A percentile compares a stretch with the other conserved stretches of the same genome.
phyloP scores from a whole-genome alignment of 306 rosid genomes.

The Chamaecrista fasciculata region DNA sequence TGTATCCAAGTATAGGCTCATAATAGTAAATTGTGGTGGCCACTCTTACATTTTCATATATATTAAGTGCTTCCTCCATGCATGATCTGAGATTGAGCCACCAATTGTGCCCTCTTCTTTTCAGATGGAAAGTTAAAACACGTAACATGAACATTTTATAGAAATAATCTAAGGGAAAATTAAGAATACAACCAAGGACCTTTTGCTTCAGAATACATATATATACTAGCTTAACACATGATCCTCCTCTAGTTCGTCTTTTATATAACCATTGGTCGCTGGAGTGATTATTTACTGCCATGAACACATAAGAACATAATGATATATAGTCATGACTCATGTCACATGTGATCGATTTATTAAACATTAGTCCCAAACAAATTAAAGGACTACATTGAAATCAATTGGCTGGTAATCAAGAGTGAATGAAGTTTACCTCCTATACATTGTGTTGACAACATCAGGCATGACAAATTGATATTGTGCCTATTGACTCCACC shows the following conservation, averaged over 20 bases:
- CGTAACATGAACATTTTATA: not conserved
- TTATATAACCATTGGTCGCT: not conserved
- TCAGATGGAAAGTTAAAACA: conserved; percentile 45
- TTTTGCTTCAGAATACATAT: not conserved
- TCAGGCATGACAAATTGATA: conserved; percentile 62
- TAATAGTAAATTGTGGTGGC: not conserved
- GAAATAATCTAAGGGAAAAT: not conserved
- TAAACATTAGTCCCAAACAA: not conserved
- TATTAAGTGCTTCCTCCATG: conserved; percentile 60
- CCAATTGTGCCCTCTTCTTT: conserved; percentile 57
- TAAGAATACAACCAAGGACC: not conserved
- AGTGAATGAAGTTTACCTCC: conserved; percentile 49
- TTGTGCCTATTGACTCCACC: conserved; percentile 32
- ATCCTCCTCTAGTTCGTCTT: not conserved
- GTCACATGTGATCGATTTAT: not conserved
- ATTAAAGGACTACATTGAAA: not conserved
- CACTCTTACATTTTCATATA: conserved; percentile 39
- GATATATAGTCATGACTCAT: too few species aligned
- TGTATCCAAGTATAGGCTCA: not conserved
- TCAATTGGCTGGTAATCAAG: conserved; percentile 6
- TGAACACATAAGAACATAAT: too few species aligned
- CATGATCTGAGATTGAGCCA: conserved; percentile 67
- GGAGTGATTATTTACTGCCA: not conserved
- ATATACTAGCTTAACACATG: not conserved
- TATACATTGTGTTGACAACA: conserved; percentile 74